Evolutionary conservation across 139 green algal genomes (phyloP).

Genomic region (Spirogloea muscicola): DNA sequence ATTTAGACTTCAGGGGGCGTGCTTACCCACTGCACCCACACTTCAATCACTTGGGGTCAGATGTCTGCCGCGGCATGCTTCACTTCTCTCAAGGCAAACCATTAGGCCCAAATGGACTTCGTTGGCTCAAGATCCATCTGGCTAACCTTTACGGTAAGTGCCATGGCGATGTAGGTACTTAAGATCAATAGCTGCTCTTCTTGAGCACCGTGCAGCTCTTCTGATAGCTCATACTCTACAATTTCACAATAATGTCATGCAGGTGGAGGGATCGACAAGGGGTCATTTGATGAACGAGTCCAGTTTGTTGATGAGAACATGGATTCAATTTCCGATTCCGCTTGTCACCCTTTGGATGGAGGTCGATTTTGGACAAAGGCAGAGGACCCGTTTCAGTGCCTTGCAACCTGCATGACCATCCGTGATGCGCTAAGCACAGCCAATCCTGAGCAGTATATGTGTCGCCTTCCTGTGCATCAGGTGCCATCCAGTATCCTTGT

Average conservation of each 20-base stretch:
- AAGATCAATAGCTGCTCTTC: too few species aligned
- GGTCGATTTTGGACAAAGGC: constrained; percentile 70
- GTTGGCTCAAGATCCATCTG: constrained; percentile 76
- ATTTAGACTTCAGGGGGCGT: constrained; percentile 89
- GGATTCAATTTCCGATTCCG: constrained; percentile 64
- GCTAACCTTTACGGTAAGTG: constrained; percentile 82
- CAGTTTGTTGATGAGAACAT: constrained; percentile 60
- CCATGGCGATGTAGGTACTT: too few species aligned
- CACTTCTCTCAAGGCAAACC: constrained; percentile 50
- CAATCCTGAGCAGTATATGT: constrained; percentile 64
- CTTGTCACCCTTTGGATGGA: constrained; percentile 52
- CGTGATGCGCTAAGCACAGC: constrained; percentile 57
- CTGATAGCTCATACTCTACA: too few species aligned
- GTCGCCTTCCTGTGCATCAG: constrained; percentile 72
- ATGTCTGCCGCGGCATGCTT: constrained; percentile 80
- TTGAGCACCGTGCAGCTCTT: too few species aligned
- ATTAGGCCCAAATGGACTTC: constrained; percentile 71
- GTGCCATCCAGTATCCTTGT: not conserved
- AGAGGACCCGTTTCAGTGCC: constrained; percentile 79
- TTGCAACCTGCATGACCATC: constrained; percentile 88
- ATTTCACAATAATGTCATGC: too few species aligned
- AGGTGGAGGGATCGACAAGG: constrained; percentile 84
- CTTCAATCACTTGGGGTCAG: constrained; percentile 89
- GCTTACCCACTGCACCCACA: constrained; percentile 93
- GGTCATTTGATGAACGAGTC: constrained; percentile 62